Evolutionary conservation across 768 basidiomycete genomes (phyloP).

Genomic region (Lactarius hengduanensis): DNA sequence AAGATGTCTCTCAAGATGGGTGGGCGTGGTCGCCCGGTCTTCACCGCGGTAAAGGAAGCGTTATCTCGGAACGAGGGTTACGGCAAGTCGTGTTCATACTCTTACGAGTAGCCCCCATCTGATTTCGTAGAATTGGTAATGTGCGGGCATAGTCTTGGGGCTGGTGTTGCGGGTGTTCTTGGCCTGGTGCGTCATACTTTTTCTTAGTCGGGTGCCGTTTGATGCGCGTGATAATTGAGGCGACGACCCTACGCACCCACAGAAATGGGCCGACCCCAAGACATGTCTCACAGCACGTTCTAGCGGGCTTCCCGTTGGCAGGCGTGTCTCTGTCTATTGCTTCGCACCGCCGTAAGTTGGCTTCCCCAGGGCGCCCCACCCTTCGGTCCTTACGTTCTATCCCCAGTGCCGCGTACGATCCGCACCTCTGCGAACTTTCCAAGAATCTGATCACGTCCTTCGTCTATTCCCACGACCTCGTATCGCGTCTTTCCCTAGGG

Average conservation of each 20-base stretch:
- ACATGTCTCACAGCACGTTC: conserved; percentile 68
- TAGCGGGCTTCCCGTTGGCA: conserved; percentile 66
- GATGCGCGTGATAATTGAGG: conserved; percentile 9
- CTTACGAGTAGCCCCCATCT: not conserved
- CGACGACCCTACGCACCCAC: not conserved
- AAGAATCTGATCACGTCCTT: conserved; percentile 70
- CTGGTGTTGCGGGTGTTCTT: conserved; percentile 73
- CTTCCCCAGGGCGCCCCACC: conserved; percentile 5
- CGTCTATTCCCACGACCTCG: conserved; percentile 79
- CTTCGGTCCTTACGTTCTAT: conserved; percentile 1
- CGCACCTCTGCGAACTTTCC: conserved; percentile 57
- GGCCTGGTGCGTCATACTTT: conserved; percentile 53
- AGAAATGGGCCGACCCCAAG: conserved; percentile 86
- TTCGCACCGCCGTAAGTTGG: conserved; percentile 72
- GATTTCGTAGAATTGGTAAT: conserved; percentile 57
- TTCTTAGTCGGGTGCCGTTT: conserved; percentile 14
- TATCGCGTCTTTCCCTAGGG: conserved; percentile 75
- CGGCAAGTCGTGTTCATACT: conserved; percentile 44
- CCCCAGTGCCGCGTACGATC: conserved; percentile 59
- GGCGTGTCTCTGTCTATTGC: conserved; percentile 71
- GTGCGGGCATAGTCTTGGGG: conserved; percentile 82
- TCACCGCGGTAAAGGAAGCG: conserved; percentile 69
- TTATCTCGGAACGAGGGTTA: conserved; percentile 67
- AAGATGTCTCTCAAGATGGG: conserved; percentile 82
- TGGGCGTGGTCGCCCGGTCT: conserved; percentile 69